Conservation (phyloP, 148 eudicot species). For the Rhododendron griersonianum region DNA sequence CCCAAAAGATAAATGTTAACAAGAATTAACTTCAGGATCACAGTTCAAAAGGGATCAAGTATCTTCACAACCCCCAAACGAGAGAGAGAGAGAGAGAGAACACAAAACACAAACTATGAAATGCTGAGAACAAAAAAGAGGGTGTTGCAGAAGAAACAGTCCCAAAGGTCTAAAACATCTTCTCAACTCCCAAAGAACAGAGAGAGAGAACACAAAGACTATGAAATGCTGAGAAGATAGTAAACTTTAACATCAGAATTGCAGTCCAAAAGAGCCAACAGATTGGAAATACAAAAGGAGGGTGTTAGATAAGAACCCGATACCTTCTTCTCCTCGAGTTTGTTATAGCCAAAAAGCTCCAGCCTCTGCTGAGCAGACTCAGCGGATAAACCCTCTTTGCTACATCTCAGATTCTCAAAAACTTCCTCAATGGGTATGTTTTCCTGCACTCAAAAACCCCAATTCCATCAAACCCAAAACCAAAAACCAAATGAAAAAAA, state of each 20-base stretch:
- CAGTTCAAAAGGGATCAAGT: neutral
- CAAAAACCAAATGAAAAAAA: neutral
- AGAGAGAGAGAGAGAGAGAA: neutral
- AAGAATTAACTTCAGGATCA: neutral
- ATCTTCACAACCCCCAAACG: neutral
- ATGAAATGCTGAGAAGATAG: neutral
- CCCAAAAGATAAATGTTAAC: constrained; percentile 17
- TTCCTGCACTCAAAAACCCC: neutral
- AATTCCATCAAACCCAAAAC: neutral
- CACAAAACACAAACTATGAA: constrained; percentile 1
- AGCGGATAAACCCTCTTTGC: neutral
- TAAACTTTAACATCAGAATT: constrained; percentile 6
- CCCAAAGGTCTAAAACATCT: neutral
- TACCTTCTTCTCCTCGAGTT: neutral
- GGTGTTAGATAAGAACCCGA: neutral
- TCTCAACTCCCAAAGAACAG: neutral
- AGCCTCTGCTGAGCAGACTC: neutral
- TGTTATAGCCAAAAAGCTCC: neutral
- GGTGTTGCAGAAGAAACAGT: neutral
- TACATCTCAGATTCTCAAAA: neutral
- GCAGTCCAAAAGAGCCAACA: neutral
- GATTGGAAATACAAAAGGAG: neutral
- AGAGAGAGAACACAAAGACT: neutral
- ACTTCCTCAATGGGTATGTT: neutral
- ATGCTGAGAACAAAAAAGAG: neutral